Evolutionary conservation across 345 rosid genomes (phyloP).

Genomic region (Gossypium ekmanianum): DNA sequence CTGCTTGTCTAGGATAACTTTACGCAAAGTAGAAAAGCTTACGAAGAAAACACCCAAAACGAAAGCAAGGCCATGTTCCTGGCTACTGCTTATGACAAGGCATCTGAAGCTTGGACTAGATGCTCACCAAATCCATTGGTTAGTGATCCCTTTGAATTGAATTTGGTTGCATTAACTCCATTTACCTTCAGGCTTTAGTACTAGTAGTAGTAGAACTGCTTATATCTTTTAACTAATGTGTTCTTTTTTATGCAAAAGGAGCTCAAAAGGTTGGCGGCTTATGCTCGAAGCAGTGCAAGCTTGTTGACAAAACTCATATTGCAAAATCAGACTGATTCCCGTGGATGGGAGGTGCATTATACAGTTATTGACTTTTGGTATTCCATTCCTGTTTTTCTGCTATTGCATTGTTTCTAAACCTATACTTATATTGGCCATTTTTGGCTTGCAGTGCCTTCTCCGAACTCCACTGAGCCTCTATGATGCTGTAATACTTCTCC

Average conservation of each 20-base stretch:
- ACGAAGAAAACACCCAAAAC: constrained; percentile 45
- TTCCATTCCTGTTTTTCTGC: constrained; percentile 6
- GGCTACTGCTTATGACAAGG: constrained; percentile 83
- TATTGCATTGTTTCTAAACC: neutral
- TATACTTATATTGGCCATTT: constrained; percentile 1
- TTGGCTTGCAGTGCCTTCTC: constrained; percentile 68
- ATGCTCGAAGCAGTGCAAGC: constrained; percentile 85
- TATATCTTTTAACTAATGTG: neutral
- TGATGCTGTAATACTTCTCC: constrained; percentile 86
- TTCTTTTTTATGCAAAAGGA: constrained; percentile 47
- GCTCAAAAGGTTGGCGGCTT: constrained; percentile 75
- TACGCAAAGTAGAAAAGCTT: constrained; percentile 54
- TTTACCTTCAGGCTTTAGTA: neutral
- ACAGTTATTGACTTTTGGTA: neutral
- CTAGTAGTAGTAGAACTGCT: neutral
- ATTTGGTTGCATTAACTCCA: neutral
- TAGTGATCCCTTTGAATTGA: constrained; percentile 30
- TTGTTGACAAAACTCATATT: constrained; percentile 59
- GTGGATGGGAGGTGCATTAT: constrained; percentile 78
- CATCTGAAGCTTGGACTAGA: constrained; percentile 90
- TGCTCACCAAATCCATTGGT: constrained; percentile 65
- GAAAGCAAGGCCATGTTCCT: constrained; percentile 70
- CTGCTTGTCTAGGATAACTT: constrained; percentile 56
- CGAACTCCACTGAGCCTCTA: constrained; percentile 85
- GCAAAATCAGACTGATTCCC: constrained; percentile 51